Percentiles rank a stretch among this genome's conserved stretches.
Evolutionary conservation across 441 rosid species (phyloP).

Genomic region (Biscutella auriculata): DNA sequence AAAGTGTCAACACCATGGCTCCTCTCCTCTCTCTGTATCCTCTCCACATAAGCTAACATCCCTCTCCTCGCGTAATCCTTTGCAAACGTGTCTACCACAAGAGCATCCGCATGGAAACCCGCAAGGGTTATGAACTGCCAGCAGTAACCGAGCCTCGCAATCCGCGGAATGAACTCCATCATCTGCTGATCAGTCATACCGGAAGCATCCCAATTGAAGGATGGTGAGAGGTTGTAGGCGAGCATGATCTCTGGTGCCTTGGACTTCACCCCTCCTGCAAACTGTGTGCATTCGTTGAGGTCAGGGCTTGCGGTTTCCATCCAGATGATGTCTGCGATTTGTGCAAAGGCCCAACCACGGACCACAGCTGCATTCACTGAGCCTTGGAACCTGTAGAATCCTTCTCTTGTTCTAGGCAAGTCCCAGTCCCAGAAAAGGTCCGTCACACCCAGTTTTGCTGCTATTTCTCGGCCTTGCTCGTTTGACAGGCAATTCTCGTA

Average conservation of each 20-base stretch:
- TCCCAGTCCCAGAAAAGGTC: constrained; percentile 96
- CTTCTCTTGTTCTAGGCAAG: constrained; percentile 84
- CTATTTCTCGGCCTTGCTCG: constrained; percentile 57
- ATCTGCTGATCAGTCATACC: constrained; percentile 74
- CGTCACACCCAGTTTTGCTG: constrained; percentile 52
- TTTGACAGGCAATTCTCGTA: constrained; percentile 58
- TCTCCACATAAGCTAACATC: constrained; percentile 90
- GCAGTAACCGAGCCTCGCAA: constrained; percentile 66
- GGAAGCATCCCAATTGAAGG: constrained; percentile 91
- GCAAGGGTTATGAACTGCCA: constrained; percentile 95
- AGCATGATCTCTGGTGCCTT: constrained; percentile 66
- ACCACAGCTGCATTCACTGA: constrained; percentile 68
- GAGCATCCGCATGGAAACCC: constrained; percentile 88
- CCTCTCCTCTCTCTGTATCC: constrained; percentile 89
- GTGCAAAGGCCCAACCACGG: constrained; percentile 79
- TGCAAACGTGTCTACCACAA: constrained; percentile 70
- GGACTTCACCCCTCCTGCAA: constrained; percentile 60
- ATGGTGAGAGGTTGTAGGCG: constrained; percentile 84
- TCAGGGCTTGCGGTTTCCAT: constrained; percentile 89
- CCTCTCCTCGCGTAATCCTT: constrained; percentile 71
- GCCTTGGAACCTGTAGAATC: constrained; percentile 81
- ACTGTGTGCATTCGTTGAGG: constrained; percentile 57
- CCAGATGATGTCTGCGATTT: constrained; percentile 70
- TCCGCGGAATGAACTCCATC: constrained; percentile 73
- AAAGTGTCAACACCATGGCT: constrained; percentile 82